Conservation (phyloP, 495 filamentous ascomycete species). For the Neurospora sp. region DNA sequence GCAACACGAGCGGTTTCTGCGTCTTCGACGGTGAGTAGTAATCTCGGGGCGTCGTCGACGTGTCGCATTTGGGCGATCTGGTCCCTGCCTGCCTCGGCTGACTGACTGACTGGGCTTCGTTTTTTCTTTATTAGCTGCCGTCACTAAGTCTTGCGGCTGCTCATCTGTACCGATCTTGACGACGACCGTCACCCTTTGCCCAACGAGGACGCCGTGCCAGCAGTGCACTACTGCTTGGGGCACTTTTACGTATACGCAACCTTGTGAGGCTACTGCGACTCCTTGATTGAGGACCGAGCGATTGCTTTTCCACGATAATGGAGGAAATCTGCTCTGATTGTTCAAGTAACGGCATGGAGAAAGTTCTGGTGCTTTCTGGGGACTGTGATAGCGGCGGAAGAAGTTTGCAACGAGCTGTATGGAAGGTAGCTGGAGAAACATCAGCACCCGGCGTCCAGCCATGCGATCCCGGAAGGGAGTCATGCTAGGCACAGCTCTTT, state of each 20-base stretch:
- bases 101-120: too few species aligned
- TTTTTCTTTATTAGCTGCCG: not conserved
- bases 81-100: too few species aligned
- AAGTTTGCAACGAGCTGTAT: too few species aligned
- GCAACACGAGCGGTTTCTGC: not conserved
- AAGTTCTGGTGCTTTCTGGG: not conserved
- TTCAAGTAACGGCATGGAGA: not conserved
- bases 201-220: conserved; percentile 7
- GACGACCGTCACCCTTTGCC: conserved; percentile 12
- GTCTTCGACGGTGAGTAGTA: conserved; percentile 1
- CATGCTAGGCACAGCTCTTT: not conserved
- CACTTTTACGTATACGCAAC: not conserved
- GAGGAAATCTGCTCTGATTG: too few species aligned
- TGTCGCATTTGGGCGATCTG: too few species aligned
- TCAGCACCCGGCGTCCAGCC: not conserved
- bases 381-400: too few species aligned
- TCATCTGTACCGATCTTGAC: conserved; percentile 4
- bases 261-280: not conserved
- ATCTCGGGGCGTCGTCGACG: too few species aligned
- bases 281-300: not conserved
- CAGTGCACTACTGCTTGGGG: conserved; percentile 13
- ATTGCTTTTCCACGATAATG: too few species aligned
- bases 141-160: conserved; percentile 16
- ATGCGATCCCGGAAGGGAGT: not conserved
- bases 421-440: not conserved